A percentile compares a stretch with the other conserved stretches of the same genome.
phyloP scores from a whole-genome alignment of 2,329 filamentous ascomycete genomes.

The Curvularia lunata region DNA sequence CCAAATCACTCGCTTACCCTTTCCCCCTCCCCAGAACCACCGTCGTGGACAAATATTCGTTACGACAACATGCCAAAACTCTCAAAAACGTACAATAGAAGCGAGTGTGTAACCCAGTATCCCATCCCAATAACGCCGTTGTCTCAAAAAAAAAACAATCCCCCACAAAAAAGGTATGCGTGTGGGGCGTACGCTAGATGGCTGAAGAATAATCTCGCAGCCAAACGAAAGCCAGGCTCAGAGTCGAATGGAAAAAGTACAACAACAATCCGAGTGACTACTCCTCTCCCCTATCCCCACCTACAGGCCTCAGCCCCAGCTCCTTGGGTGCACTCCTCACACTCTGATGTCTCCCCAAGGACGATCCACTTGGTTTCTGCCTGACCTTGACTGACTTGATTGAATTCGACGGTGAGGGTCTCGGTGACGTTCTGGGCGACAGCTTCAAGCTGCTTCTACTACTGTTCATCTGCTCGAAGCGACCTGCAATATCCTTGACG shows the following conservation, averaged over 20 bases:
- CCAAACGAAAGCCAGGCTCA: no score
- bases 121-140: background rate
- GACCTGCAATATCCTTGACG: constrained; percentile 41
- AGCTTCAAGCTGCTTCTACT: constrained; percentile 3
- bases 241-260: no score
- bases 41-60: no score
- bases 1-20: no score
- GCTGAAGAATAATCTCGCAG: background rate
- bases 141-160: background rate
- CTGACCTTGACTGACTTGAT: constrained; percentile 40
- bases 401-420: constrained; percentile 27
- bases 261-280: no score
- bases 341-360: constrained; percentile 16
- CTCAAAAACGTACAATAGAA: no score
- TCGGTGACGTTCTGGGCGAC: constrained; percentile 20
- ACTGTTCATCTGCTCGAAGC: constrained; percentile 37
- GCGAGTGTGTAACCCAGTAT: no score
- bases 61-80: no score
- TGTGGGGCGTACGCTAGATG: background rate
- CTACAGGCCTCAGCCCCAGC: constrained; percentile 4
- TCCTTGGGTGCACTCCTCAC: constrained; percentile 4
- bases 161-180: no score
- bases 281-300: background rate
- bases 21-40: no score
- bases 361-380: constrained; percentile 22